A percentile compares a stretch with the other conserved stretches of the same genome.
Conservation (phyloP, 2,329 filamentous ascomycete genomes). For the Dactylellina drechsleri region DNA sequence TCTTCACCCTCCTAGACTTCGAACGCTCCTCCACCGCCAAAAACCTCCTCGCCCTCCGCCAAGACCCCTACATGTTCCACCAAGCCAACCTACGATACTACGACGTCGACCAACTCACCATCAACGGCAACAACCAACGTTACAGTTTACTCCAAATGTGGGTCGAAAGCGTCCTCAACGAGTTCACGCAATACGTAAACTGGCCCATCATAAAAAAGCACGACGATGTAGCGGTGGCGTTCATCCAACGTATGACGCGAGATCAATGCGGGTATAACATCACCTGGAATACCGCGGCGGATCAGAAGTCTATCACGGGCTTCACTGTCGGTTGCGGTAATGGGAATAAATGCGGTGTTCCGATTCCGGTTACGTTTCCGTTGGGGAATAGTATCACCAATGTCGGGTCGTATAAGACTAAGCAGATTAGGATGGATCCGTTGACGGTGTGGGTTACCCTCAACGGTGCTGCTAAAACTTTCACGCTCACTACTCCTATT, state of each 20-base stretch:
- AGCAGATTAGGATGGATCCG: conserved; percentile 37
- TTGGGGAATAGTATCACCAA: conserved; percentile 39
- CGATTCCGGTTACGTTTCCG: conserved; percentile 27
- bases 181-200: conserved; percentile 63
- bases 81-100: conserved; percentile 66
- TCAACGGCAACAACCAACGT: conserved; percentile 58
- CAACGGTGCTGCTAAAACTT: conserved; percentile 28
- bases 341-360: conserved; percentile 34
- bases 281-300: conserved; percentile 38
- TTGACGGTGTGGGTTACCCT: conserved; percentile 42
- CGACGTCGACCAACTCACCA: conserved; percentile 44
- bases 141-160: conserved; percentile 59
- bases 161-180: conserved; percentile 59
- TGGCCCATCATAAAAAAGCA: conserved; percentile 71
- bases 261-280: conserved; percentile 58
- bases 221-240: conserved; percentile 67
- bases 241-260: conserved; percentile 64
- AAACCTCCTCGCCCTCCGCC: conserved; percentile 69
- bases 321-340: conserved; percentile 24
- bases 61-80: conserved; percentile 72
- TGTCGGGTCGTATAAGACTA: conserved; percentile 35
- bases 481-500: conserved; percentile 33
- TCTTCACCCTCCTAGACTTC: conserved; percentile 66
- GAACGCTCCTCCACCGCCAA: conserved; percentile 68
- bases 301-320: conserved; percentile 24